A percentile compares a stretch with the other conserved stretches of the same genome.
These are phyloP conservation scores for Plectranthus barbatus DNA, from an alignment of 257 asterid genomes.

Conservation along the genomic window DNA sequence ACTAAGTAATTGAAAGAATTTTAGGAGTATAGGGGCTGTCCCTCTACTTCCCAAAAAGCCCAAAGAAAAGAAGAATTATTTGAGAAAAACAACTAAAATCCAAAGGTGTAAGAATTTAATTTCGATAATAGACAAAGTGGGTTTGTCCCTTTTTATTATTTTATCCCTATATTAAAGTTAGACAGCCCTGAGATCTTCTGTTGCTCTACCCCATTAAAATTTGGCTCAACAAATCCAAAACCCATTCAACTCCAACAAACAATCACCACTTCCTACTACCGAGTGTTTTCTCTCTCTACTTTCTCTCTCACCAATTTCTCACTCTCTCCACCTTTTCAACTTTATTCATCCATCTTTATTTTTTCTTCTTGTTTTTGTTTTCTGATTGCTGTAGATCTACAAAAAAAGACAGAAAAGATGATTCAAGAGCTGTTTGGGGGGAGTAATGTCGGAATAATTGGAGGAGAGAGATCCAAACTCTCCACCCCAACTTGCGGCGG, in stretches of 20 bases:
- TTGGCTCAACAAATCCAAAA: conserved; percentile 17
- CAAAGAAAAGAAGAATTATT: neutral
- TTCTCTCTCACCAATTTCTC: conserved; percentile 16
- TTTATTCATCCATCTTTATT: conserved; percentile 2
- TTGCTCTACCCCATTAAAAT: conserved; percentile 27
- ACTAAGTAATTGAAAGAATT: conserved; percentile 3
- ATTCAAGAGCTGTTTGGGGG: conserved; percentile 66
- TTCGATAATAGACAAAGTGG: conserved; percentile 35
- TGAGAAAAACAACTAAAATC: conserved; percentile 23
- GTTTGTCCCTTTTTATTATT: conserved; percentile 25
- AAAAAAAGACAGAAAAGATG: conserved; percentile 31
- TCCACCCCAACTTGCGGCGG: conserved; percentile 18
- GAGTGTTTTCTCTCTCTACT: neutral
- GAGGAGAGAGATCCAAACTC: conserved; percentile 36
- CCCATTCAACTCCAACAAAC: conserved; percentile 16
- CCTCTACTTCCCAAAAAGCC: conserved; percentile 13
- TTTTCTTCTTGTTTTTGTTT: neutral
- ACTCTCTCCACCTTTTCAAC: conserved; percentile 28
- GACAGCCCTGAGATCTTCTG: conserved; percentile 23
- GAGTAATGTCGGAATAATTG: conserved; percentile 28
- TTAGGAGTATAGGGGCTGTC: conserved; percentile 1
- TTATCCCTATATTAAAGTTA: conserved; percentile 26
- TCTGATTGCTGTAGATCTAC: conserved; percentile 24
- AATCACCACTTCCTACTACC: conserved; percentile 6
- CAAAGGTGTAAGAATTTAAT: conserved; percentile 24